Conservation (phyloP, 768 basidiomycete genomes). For the Lactarius psammicola region DNA sequence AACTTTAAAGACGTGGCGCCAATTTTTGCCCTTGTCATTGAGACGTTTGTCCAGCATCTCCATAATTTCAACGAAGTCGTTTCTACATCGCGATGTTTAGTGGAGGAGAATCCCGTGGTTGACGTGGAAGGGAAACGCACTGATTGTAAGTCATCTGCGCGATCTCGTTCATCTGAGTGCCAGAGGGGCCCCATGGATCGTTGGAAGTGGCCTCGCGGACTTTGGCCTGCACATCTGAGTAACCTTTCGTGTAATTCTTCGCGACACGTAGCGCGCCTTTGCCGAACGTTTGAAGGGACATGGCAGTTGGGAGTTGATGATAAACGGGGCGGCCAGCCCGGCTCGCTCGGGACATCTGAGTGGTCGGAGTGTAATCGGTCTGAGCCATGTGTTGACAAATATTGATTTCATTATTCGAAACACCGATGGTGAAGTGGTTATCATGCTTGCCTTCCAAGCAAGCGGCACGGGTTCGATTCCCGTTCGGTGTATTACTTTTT, state of each 20-base stretch:
- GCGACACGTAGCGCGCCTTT: slow-evolving; percentile 84
- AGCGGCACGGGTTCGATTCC: slow-evolving; percentile 37
- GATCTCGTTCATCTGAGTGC: slow-evolving; percentile 98
- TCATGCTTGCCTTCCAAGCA: slow-evolving; percentile 41
- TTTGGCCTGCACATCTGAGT: slow-evolving; percentile 93
- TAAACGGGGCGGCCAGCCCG: neutral
- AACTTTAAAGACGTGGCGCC: slow-evolving; percentile 99
- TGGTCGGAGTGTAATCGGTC: no score
- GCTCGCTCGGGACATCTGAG: neutral
- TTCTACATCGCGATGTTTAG: slow-evolving; percentile 43
- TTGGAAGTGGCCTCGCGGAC: slow-evolving; percentile 96
- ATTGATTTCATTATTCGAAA: neutral
- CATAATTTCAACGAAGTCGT: slow-evolving; percentile 99
- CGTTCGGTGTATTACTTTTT: slow-evolving; percentile 29
- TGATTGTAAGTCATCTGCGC: slow-evolving; percentile 97
- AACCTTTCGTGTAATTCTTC: slow-evolving; percentile 95
- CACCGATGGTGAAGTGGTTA: slow-evolving; percentile 36
- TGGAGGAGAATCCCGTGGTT: neutral
- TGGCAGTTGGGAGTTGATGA: slow-evolving; percentile 24
- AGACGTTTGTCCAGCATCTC: slow-evolving; percentile 99
- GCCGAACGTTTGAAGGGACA: slow-evolving; percentile 75
- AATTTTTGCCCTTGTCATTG: slow-evolving; percentile 99
- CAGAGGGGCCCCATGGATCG: slow-evolving; percentile 97
- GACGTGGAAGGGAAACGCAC: slow-evolving; percentile 46
- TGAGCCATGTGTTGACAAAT: neutral